These are phyloP conservation scores for Gaultheria prostrata DNA, from an alignment of 148 eudicot genomes.

Conservation along the genomic window DNA sequence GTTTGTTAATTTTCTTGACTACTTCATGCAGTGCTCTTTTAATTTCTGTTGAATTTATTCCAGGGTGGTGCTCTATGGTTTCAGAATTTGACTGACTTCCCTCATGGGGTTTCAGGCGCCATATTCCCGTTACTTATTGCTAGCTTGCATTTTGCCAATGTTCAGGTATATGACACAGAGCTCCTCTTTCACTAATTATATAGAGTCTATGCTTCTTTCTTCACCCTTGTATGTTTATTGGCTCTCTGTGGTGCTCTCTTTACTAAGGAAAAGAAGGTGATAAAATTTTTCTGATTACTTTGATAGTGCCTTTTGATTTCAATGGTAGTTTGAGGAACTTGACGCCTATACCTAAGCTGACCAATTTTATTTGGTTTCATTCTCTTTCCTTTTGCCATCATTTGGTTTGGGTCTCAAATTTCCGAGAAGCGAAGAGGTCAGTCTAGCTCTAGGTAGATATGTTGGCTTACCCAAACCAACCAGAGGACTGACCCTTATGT, in stretches of 20 bases:
- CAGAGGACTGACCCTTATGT: background rate
- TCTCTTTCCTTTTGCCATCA: background rate
- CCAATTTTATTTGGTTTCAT: background rate
- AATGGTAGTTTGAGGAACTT: background rate
- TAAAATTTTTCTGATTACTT: conserved; percentile 1
- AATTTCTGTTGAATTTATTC: conserved; percentile 19
- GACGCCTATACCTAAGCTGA: background rate
- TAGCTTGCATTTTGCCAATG: conserved; percentile 66
- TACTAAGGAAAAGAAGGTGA: background rate
- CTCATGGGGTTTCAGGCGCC: conserved; percentile 63
- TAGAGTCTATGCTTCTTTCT: background rate
- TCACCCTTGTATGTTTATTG: background rate
- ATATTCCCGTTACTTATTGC: conserved; percentile 69
- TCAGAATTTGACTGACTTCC: conserved; percentile 70
- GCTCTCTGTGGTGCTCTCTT: conserved; percentile 4
- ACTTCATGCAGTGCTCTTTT: background rate
- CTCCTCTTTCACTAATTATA: background rate
- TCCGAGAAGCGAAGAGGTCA: background rate
- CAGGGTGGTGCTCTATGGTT: conserved; percentile 96
- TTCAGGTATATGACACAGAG: conserved; percentile 48
- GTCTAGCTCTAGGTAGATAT: background rate
- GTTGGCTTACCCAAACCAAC: background rate
- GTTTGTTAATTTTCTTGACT: background rate
- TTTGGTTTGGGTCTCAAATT: background rate
- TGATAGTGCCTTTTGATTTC: background rate